A percentile compares a stretch with the other conserved stretches of the same genome.
Evolutionary conservation across 495 filamentous ascomycete species (phyloP).

Genomic region (Talaromyces trachyspermus): DNA sequence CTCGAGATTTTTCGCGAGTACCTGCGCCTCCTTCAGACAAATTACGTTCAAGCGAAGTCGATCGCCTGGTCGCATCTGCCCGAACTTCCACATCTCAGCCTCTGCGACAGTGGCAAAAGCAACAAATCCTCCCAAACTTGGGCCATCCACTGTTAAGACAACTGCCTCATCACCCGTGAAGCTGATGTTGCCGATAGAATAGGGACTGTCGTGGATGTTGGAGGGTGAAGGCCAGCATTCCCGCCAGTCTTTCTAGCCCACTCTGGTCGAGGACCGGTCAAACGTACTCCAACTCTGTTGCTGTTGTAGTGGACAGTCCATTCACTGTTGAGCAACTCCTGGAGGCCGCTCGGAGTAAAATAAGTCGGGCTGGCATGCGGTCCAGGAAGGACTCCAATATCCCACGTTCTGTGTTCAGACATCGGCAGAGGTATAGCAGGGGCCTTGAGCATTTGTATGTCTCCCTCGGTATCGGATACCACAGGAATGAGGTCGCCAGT

Average conservation of each 20-base stretch:
- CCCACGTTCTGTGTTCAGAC: constrained; percentile 2
- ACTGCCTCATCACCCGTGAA: constrained; percentile 18
- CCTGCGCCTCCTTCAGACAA: constrained; percentile 8
- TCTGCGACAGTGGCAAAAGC: constrained; percentile 9
- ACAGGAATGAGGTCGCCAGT: constrained; percentile 5
- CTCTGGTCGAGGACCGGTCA: constrained; percentile 13
- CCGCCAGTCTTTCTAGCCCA: constrained; percentile 13
- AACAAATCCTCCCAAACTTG: constrained; percentile 16
- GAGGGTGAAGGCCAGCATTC: constrained; percentile 15
- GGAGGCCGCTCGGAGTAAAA: constrained; percentile 2
- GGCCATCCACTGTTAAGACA: constrained; percentile 15
- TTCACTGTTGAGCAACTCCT: constrained; percentile 13
- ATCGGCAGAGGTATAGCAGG: neutral
- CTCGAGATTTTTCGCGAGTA: neutral
- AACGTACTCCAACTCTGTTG: constrained; percentile 13
- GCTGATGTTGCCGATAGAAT: constrained; percentile 14
- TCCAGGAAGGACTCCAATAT: constrained; percentile 8
- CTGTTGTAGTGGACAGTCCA: constrained; percentile 18
- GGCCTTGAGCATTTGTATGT: neutral
- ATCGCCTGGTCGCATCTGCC: constrained; percentile 15
- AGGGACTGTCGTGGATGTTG: constrained; percentile 16
- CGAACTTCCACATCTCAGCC: constrained; percentile 19
- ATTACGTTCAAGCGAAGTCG: constrained; percentile 1
- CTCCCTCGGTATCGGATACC: neutral
- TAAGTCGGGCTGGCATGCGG: constrained; percentile 5